Percentiles rank a stretch among this genome's conserved stretches.
phyloP scores from a whole-genome alignment of 129 eudicot species.

The Calendula officinalis region DNA sequence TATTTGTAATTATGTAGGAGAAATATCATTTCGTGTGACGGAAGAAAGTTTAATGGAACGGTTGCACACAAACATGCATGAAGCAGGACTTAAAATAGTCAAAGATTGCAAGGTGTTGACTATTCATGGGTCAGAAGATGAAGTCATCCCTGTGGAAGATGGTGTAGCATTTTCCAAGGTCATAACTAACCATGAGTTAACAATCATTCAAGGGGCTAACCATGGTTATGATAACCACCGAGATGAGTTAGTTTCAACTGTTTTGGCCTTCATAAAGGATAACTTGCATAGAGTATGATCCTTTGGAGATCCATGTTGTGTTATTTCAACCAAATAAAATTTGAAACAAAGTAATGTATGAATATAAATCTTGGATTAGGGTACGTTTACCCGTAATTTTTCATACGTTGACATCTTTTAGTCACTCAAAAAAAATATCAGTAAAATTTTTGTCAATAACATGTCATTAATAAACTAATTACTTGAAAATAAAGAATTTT shows the following conservation, averaged over 20 bases:
- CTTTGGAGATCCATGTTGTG: conserved; percentile 15
- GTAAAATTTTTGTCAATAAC: too few species aligned
- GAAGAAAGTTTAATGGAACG: not conserved
- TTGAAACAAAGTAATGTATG: too few species aligned
- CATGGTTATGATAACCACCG: conserved; percentile 14
- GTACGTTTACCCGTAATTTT: too few species aligned
- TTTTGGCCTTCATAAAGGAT: conserved; percentile 9
- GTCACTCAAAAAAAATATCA: too few species aligned
- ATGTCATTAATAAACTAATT: too few species aligned
- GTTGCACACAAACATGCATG: conserved; percentile 9
- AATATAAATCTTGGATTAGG: not conserved
- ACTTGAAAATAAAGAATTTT: too few species aligned
- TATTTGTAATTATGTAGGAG: not conserved
- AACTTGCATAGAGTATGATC: conserved; percentile 9
- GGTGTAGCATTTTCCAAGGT: not conserved
- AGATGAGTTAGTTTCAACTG: conserved; percentile 16
- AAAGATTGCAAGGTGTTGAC: conserved; percentile 13
- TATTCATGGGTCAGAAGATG: conserved; percentile 6
- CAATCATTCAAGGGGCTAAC: conserved; percentile 19
- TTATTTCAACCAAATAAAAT: not conserved
- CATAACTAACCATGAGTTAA: not conserved
- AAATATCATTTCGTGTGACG: not conserved
- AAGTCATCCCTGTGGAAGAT: not conserved
- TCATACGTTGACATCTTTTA: too few species aligned
- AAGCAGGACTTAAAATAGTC: conserved; percentile 7